A percentile compares a stretch with the other conserved stretches of the same genome.
Evolutionary conservation across 805 yeast species (phyloP).

Genomic region (Cyberlindnera sargentensis): DNA sequence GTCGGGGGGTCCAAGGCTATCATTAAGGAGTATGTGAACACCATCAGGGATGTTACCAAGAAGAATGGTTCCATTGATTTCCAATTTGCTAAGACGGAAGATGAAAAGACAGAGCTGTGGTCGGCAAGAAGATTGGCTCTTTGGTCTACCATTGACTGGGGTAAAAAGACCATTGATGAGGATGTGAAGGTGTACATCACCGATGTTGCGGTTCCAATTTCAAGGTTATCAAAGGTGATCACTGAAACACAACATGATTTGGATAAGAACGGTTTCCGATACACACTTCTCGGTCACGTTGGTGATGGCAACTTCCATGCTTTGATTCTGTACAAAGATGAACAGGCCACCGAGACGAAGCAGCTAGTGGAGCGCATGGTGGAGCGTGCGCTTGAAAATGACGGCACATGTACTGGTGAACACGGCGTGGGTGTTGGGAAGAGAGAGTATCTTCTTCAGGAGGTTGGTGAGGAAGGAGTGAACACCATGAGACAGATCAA

Average conservation of each 20-base stretch:
- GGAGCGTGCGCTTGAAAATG: constrained; percentile 54
- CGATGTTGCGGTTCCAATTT: constrained; percentile 79
- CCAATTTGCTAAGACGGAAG: constrained; percentile 54
- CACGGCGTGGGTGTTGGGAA: constrained; percentile 85
- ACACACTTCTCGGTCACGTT: constrained; percentile 70
- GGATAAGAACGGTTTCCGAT: constrained; percentile 41
- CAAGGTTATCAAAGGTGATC: constrained; percentile 56
- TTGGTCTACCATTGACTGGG: constrained; percentile 65
- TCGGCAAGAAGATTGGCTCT: constrained; percentile 66
- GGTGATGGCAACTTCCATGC: constrained; percentile 84
- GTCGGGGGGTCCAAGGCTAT: constrained; percentile 45
- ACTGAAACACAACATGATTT: constrained; percentile 55
- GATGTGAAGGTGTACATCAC: constrained; percentile 61
- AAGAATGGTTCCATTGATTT: constrained; percentile 49
- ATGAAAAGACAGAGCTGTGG: constrained; percentile 64
- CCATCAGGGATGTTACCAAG: constrained; percentile 45
- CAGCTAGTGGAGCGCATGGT: constrained; percentile 55
- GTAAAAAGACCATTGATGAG: constrained; percentile 37
- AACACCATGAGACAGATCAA: constrained; percentile 70
- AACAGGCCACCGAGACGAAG: constrained; percentile 40
- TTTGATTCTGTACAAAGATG: constrained; percentile 50
- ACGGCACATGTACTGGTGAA: constrained; percentile 84
- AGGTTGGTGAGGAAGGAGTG: constrained; percentile 62
- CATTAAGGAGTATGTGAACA: constrained; percentile 41
- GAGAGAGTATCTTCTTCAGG: constrained; percentile 50